Conservation (phyloP, 2,329 filamentous ascomycete species). For the Trichoderma simmonsii region DNA sequence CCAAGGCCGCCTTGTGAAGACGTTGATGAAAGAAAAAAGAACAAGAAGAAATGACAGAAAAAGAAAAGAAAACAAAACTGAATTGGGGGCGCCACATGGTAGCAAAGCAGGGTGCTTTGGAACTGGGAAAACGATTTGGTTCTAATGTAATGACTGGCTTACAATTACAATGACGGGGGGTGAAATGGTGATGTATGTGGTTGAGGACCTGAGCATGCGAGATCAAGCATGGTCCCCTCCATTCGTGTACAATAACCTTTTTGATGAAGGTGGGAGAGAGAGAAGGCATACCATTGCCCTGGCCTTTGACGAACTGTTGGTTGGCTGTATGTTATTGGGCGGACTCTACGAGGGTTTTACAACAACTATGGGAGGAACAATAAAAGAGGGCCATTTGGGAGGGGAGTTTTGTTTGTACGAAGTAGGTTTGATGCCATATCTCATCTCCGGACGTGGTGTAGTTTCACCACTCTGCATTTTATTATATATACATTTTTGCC, state of each 20-base stretch:
- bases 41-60: neutral
- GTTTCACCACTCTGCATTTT: neutral
- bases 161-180: neutral
- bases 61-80: neutral
- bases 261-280: neutral
- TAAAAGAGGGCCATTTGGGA: neutral
- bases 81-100: neutral
- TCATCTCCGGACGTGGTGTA: constrained; percentile 21
- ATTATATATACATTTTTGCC: neutral
- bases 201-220: neutral
- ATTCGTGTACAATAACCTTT: constrained; percentile 14
- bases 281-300: neutral
- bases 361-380: neutral
- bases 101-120: neutral
- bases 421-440: constrained; percentile 3
- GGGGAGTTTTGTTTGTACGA: neutral
- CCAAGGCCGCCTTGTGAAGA: constrained; percentile 50
- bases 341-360: neutral
- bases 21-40: neutral
- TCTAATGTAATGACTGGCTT: constrained; percentile 17
- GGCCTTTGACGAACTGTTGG: neutral
- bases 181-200: neutral
- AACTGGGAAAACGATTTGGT: constrained; percentile 1
- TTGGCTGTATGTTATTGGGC: neutral
- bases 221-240: constrained; percentile 15